Base-by-base conservation (phyloP, 2,329 filamentous ascomycete species). In the Phaeosphaeriaceae sp. region DNA sequence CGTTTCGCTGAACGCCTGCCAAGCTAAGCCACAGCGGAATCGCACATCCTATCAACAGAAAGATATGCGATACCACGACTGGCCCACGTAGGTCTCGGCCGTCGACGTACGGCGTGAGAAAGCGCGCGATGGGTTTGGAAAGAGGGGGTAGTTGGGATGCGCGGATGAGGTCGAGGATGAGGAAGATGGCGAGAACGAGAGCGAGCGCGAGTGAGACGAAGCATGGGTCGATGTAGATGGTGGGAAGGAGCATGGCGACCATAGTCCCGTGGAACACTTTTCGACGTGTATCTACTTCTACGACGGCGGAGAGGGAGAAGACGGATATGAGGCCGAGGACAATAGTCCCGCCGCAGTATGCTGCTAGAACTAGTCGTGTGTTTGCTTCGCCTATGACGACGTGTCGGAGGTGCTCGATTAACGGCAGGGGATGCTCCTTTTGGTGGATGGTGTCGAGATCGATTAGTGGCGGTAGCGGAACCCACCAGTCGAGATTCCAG, bases 251-350 rank as follows among this genome's bases (percentile, higher is more conserved):
- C 90, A 99, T 97, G 47, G 86, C 86, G 6, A 97, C 93, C 89
- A 97, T 97, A 82, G 93, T 96, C 61, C 95, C 95, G 73, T 99
- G 94, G 72, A 99, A 99, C 18, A 97, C 90, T 74, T 99, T 99
- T 42, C 94, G 86, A 41, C 94, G 85, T 1, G 94, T 99, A 74
- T 99, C 94, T 38, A 99, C 93, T 74, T 97, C 92, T 59, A 89
- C 92, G 41, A 90, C 79, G 3, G 85, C 79, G 33, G 88, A 89
- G 30, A 96, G 82, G 34, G 81, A 84, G 43, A 94, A 84, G 6
- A 97, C 90, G 3, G 89, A 79, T 8, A 85, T 76, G 29, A 97
- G 80, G 1, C 93, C 94, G 1, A 85, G 68, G 13, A 83, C 69
- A 13, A 97, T 81, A 46, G 95, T 84, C 3, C 74, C 60, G 1